These are phyloP conservation scores for Nakazawaea wickerhamii DNA, from an alignment of 805 yeast genomes.

Conservation along the genomic window DNA sequence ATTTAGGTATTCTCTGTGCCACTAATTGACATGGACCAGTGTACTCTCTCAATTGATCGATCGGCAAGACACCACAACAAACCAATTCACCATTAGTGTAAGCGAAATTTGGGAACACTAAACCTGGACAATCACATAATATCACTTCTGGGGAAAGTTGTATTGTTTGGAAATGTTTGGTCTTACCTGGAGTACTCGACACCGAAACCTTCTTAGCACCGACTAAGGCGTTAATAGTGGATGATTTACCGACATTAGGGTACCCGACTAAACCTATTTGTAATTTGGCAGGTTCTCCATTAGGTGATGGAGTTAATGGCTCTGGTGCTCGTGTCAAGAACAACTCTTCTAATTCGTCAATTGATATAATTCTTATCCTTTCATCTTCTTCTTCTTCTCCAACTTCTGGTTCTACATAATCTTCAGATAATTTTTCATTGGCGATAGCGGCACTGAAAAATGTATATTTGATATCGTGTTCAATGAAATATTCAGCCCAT, in stretches of 20 bases:
- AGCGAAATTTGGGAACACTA: constrained; percentile 97
- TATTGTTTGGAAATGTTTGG: constrained; percentile 97
- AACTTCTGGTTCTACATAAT: constrained; percentile 38
- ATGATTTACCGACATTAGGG: constrained; percentile 91
- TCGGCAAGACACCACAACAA: constrained; percentile 97
- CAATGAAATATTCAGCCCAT: constrained; percentile 83
- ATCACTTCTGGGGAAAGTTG: constrained; percentile 75
- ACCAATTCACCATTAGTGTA: constrained; percentile 94
- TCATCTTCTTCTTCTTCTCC: constrained; percentile 31
- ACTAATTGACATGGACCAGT: constrained; percentile 86
- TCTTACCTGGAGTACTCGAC: constrained; percentile 97
- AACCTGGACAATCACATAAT: constrained; percentile 98
- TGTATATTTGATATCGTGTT: constrained; percentile 69
- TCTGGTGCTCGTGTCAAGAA: constrained; percentile 77
- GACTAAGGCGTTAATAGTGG: constrained; percentile 95
- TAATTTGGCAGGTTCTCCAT: constrained; percentile 55
- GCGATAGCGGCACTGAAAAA: constrained; percentile 92
- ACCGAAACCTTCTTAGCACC: constrained; percentile 98
- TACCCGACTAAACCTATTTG: constrained; percentile 97
- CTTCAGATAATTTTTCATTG: constrained; percentile 64
- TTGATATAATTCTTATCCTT: constrained; percentile 64
- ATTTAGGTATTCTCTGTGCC: constrained; percentile 84
- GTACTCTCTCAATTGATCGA: constrained; percentile 91
- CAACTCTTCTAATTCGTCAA: constrained; percentile 78
- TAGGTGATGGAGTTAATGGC: constrained; percentile 45